Evolutionary conservation across 2,329 filamentous ascomycete genomes (phyloP), one percentile per base, ranked within the genome.

Genomic region (Tympanopsis confertula): DNA sequence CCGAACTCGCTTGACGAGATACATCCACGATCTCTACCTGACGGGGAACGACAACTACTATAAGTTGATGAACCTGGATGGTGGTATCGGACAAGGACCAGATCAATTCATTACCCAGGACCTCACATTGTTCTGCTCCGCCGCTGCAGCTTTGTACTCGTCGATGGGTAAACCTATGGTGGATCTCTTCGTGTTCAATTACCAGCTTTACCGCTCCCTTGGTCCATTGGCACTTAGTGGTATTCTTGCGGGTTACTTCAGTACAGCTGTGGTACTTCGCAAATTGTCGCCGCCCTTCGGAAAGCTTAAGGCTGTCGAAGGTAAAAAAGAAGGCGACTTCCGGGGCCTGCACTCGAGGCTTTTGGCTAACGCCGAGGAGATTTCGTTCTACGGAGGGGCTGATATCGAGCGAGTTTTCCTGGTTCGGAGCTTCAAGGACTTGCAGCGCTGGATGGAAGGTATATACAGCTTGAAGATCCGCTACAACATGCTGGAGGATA

Each of bases 81-180:
- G 91, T 10, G 89, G 89, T 1, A 78, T 96, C 28, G 89, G 87
- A 1, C 85, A 93, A 53, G 82, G 86, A 13, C 86, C 88, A 7
- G 91, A 98, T 52, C 91, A 98, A 52, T 96, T 88, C 59, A 96
- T 98, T 52, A 96, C 91, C 0, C 89, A 96, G 55, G 91, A 98
- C 56, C 68, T 98, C 20, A 96, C 91, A 0, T 69, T 94, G 1
- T 98, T 98, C 64, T 98, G 93, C 55, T 84, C 86, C 10, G 81
- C 88, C 3, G 89, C 91, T 1, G 88, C 91, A 13, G 86, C 86
- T 17, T 65, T 98, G 4, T 98, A 96, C 62, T 96, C 91, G 1
- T 95, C 88, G 0, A 69, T 98, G 3, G 91, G 91, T n/a, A 98
- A 98, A 57, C 91, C 91, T 0, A 78, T 95, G 46, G 86, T 98